Conservation (phyloP, 1,284 basidiomycete species). For the Pyrrhoderma lamaoense region DNA sequence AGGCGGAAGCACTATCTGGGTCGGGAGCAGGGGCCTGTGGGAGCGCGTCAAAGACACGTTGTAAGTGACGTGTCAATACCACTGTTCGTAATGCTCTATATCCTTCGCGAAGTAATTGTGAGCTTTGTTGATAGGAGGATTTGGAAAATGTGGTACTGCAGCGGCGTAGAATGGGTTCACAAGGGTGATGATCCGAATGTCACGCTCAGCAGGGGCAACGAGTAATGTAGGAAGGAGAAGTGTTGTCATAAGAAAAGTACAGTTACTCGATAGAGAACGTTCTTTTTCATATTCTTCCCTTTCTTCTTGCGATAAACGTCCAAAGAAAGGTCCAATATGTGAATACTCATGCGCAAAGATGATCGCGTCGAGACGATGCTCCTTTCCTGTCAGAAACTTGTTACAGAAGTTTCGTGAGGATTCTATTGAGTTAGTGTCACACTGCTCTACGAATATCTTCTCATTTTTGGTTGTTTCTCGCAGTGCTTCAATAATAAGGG, state of each 20-base stretch:
- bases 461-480: slow-evolving; percentile 64
- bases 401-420: slow-evolving; percentile 63
- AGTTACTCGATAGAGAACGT: slow-evolving; percentile 34
- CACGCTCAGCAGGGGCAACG: slow-evolving; percentile 72
- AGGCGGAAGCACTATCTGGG: slow-evolving; percentile 32
- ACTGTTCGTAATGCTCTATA: slow-evolving; percentile 54
- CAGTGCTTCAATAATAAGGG: slow-evolving; percentile 55
- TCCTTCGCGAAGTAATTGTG: slow-evolving; percentile 54
- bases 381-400: slow-evolving; percentile 52
- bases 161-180: slow-evolving; percentile 83
- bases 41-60: slow-evolving; percentile 71
- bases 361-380: slow-evolving; percentile 62
- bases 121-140: slow-evolving; percentile 23
- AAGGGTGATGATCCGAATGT: slow-evolving; percentile 75
- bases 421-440: slow-evolving; percentile 53
- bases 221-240: slow-evolving; percentile 72
- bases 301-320: slow-evolving; percentile 18
- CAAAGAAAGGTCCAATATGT: slow-evolving; percentile 47
- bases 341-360: slow-evolving; percentile 69
- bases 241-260: slow-evolving; percentile 70
- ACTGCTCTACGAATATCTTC: slow-evolving; percentile 67
- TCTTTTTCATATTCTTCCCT: slow-evolving; percentile 22
- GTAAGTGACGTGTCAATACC: slow-evolving; percentile 63
- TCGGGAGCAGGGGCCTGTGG: slow-evolving; percentile 52
- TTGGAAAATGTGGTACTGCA: slow-evolving; percentile 42